A percentile compares a stretch with the other conserved stretches of the same genome.
phyloP scores from a whole-genome alignment of 1,284 basidiomycete genomes.

The Cutaneotrichosporon spelunceum region DNA sequence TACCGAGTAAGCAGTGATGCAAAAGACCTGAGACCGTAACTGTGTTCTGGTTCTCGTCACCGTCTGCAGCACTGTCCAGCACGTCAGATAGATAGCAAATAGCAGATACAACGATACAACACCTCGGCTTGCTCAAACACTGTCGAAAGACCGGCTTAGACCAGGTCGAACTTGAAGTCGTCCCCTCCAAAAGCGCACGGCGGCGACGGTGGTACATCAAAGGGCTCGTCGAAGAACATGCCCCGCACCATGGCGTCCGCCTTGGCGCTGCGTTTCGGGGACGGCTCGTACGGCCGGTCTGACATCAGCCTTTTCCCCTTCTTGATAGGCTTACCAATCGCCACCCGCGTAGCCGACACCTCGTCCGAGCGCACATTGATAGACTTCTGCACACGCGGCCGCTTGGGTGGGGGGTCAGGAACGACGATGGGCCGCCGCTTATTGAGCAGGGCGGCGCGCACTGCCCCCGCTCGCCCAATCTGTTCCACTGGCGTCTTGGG shows the following conservation, averaged over 20 bases:
- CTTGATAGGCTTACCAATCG: not conserved
- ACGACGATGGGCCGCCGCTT: conserved; percentile 4
- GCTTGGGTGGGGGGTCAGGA: not conserved
- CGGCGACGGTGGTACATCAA: conserved; percentile 10
- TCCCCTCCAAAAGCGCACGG: conserved; percentile 8
- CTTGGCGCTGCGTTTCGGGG: not conserved
- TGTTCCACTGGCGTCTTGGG: conserved; percentile 8
- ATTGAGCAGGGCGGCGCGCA: conserved; percentile 3
- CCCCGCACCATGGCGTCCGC: not conserved
- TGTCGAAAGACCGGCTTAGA: not conserved
- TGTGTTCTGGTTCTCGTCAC: too few species aligned
- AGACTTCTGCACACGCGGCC: not conserved
- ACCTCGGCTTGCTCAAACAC: too few species aligned
- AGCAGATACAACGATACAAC: conserved; percentile 3
- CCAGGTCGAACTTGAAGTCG: conserved; percentile 10
- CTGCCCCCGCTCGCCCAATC: not conserved
- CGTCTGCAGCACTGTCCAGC: too few species aligned
- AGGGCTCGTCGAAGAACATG: not conserved
- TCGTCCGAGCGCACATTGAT: conserved; percentile 7
- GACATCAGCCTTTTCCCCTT: not conserved
- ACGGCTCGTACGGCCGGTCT: conserved; percentile 3
- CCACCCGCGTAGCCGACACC: not conserved
- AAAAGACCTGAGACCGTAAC: too few species aligned
- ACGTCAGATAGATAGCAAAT: not conserved
- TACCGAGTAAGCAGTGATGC: not conserved